These are phyloP conservation scores for Carex scoparia DNA, from an alignment of 176 grass and related monocot species.

Conservation along the genomic window DNA sequence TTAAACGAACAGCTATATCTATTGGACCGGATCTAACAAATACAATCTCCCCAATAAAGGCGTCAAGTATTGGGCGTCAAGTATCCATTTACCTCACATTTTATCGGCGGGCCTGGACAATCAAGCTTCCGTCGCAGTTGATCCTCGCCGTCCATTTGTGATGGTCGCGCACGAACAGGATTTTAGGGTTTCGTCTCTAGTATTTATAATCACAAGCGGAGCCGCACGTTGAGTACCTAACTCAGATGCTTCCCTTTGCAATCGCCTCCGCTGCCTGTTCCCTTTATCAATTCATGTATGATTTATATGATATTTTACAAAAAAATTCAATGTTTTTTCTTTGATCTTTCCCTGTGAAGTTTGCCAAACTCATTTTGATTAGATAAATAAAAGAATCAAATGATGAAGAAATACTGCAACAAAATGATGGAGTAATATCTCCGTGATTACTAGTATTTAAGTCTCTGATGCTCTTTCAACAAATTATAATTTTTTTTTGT, in stretches of 20 bases:
- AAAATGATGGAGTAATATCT: constrained; percentile 22
- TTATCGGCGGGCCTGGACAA: too few relatives aligned
- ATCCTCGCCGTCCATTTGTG: background rate
- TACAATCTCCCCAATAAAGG: background rate
- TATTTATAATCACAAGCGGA: background rate
- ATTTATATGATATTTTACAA: background rate
- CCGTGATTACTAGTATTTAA: constrained; percentile 34
- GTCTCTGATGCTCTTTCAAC: constrained; percentile 20
- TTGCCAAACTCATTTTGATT: background rate
- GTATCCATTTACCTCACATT: too few relatives aligned
- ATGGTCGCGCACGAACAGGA: background rate
- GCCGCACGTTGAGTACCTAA: too few relatives aligned
- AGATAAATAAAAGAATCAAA: background rate
- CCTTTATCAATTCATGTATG: background rate
- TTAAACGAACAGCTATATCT: background rate
- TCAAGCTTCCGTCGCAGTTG: background rate
- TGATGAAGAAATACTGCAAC: constrained; percentile 39
- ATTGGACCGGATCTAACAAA: background rate
- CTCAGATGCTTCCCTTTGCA: constrained; percentile 6
- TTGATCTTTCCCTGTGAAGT: background rate
- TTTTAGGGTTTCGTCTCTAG: constrained; percentile 28
- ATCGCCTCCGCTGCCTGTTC: background rate
- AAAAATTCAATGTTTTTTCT: background rate
- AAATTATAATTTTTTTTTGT: background rate
- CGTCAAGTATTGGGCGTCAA: too few relatives aligned